These are phyloP conservation scores for Ziziphus jujuba DNA, from an alignment of 306 rosid genomes.

Conservation along the genomic window DNA sequence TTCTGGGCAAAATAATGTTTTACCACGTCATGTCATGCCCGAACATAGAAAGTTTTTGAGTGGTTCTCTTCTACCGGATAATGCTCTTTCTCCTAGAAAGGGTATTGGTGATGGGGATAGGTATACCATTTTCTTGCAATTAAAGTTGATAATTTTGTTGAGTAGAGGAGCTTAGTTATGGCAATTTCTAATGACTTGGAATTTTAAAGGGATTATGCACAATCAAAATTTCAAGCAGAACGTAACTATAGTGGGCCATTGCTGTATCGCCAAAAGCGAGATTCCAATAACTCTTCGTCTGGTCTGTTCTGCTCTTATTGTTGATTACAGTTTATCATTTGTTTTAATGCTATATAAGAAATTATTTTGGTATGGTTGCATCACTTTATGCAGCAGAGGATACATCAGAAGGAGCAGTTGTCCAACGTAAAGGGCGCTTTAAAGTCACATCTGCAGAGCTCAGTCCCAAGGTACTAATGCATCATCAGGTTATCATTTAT, in stretches of 20 bases:
- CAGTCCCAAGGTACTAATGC: constrained; percentile 85
- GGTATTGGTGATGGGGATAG: constrained; percentile 56
- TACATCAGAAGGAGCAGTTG: constrained; percentile 84
- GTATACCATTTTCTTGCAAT: constrained; percentile 33
- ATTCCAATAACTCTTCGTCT: constrained; percentile 52
- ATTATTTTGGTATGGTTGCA: constrained; percentile 5
- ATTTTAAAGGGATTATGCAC: constrained; percentile 71
- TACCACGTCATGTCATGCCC: constrained; percentile 35
- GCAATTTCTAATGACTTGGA: constrained; percentile 21
- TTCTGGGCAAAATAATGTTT: constrained; percentile 47
- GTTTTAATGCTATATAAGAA: constrained; percentile 1
- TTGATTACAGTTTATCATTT: background rate
- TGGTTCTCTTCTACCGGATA: constrained; percentile 57
- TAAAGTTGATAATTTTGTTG: background rate
- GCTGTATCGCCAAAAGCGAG: constrained; percentile 73
- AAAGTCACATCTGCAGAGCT: constrained; percentile 80
- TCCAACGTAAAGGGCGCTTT: constrained; percentile 87
- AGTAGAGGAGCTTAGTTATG: background rate
- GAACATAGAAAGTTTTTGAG: constrained; percentile 55
- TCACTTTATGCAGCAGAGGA: constrained; percentile 62
- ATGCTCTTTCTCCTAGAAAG: constrained; percentile 47
- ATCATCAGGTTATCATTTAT: constrained; percentile 13
- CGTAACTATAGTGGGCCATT: constrained; percentile 80
- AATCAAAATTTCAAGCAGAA: constrained; percentile 56
- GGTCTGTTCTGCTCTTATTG: constrained; percentile 46